Base-by-base conservation (phyloP, 2,329 filamentous ascomycete genomes). In the Pseudogymnoascus sp. region DNA sequence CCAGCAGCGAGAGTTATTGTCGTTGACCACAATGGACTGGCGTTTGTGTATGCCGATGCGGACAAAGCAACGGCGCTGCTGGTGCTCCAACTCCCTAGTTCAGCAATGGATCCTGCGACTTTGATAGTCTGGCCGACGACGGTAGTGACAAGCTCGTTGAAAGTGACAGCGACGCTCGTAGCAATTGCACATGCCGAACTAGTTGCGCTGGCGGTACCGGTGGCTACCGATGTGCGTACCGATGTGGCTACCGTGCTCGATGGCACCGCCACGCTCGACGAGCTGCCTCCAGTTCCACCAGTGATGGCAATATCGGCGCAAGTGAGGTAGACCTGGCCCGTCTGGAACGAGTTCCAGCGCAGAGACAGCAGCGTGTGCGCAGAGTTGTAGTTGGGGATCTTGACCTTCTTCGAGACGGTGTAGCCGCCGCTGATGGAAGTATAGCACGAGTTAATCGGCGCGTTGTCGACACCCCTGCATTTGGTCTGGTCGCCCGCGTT, bases 51-150 rank as follows among this genome's bases (percentile, higher is more conserved):
- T n/a, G 77, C 70, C 15, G 75, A 78, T 4, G 87, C 83, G 57
- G 79, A 82, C 28, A 91, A 77, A 0, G 82, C 69, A 4, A 87
- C 69, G 0, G 82, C 87, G 28, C 74, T 76, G 62, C 67, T 70
- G 0, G 81, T 77, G 67, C 84, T 77, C 88, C 88, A 91, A 69
- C 71, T 79, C 15, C 87, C 87, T 11, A 91, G 80, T 38, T 80
- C 76, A 2, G 78, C 68, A 60, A 80, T 79, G 64, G 81, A 84
- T 23, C 88, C 88, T 0, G 82, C 79, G 13, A 91, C 74, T 73
- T 85, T 88, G 70, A 91, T 78, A 9, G 79, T 84, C 72, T 91
- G 80, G 4, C 87, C 87, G 42, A 73, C 83, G 2, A 71, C 70
- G 0, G 87, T 90, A 1, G 75, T 78, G 21, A 81, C 84, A 1